Percentiles rank a stretch among this genome's conserved stretches.
Conservation (phyloP, 495 filamentous ascomycete genomes). For the Lineolata rhizophorae region DNA sequence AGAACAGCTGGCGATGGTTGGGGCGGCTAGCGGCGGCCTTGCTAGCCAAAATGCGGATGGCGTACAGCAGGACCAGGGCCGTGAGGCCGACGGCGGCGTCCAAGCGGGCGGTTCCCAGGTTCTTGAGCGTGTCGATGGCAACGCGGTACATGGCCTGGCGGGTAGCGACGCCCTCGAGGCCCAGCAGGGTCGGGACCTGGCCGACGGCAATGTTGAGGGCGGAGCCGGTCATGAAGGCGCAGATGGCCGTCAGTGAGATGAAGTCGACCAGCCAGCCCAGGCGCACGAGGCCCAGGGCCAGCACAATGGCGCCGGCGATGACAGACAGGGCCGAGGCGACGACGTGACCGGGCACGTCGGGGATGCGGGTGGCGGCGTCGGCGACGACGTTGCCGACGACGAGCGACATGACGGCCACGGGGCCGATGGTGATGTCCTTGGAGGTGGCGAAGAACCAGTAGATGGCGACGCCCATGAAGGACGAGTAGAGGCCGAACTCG, state of each 20-base stretch:
- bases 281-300: constrained; percentile 55
- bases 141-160: constrained; percentile 63
- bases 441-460: constrained; percentile 99
- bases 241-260: constrained; percentile 78
- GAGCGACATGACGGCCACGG: constrained; percentile 89
- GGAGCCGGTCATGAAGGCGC: constrained; percentile 95
- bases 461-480: constrained; percentile 87
- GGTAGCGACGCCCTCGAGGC: constrained; percentile 54
- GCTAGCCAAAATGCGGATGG: constrained; percentile 50
- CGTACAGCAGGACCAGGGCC: constrained; percentile 62
- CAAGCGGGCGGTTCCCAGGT: constrained; percentile 41
- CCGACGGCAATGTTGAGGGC: constrained; percentile 77
- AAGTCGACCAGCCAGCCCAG: constrained; percentile 89
- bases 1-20: constrained; percentile 47
- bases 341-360: constrained; percentile 33
- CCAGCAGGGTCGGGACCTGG: constrained; percentile 74
- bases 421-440: constrained; percentile 98
- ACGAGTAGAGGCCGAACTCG: constrained; percentile 84
- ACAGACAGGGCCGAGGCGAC: constrained; percentile 68
- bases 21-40: constrained; percentile 47
- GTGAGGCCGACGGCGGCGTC: constrained; percentile 84
- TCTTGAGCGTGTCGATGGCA: constrained; percentile 68
- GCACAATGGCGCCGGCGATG: constrained; percentile 61
- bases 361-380: constrained; percentile 30
- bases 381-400: constrained; percentile 61